These are phyloP conservation scores for Pestalotiopsis sp. DNA, from an alignment of 2,329 filamentous ascomycete genomes.

Conservation along the genomic window DNA sequence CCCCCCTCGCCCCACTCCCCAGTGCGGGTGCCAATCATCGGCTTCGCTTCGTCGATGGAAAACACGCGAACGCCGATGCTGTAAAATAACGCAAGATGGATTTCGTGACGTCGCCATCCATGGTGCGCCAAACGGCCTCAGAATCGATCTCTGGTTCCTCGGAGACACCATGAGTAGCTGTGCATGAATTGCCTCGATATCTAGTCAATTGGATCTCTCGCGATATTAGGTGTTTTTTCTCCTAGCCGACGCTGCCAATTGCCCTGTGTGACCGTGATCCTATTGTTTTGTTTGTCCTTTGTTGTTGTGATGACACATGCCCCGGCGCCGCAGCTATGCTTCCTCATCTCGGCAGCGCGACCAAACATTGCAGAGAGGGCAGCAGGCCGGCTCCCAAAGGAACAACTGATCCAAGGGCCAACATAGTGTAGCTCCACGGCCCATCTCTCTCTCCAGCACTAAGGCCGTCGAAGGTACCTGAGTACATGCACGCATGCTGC, in stretches of 20 bases:
- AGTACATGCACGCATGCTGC: not conserved
- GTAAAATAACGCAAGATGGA: constrained; percentile 10
- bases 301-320: not conserved
- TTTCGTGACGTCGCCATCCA: constrained; percentile 10
- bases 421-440: constrained; percentile 1
- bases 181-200: constrained; percentile 3
- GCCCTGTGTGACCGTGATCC: not conserved
- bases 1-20: not conserved
- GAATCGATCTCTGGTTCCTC: not conserved
- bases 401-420: constrained; percentile 2
- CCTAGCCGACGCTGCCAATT: not conserved
- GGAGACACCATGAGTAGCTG: not conserved
- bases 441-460: not conserved
- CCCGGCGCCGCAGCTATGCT: not conserved
- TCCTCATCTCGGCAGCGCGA: constrained; percentile 4
- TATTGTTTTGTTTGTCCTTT: not conserved
- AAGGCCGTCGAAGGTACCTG: constrained; percentile 1
- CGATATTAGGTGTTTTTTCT: not conserved
- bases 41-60: constrained; percentile 9
- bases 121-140: constrained; percentile 6
- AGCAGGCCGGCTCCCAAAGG: not conserved
- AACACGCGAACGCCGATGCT: constrained; percentile 8
- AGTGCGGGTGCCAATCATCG: constrained; percentile 9
- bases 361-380: constrained; percentile 8
- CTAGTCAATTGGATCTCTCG: constrained; percentile 2